A percentile compares a stretch with the other conserved stretches of the same genome.
These are phyloP conservation scores for Ensete ventricosum DNA, from an alignment of 176 grass and related monocot genomes.

Conservation along the genomic window DNA sequence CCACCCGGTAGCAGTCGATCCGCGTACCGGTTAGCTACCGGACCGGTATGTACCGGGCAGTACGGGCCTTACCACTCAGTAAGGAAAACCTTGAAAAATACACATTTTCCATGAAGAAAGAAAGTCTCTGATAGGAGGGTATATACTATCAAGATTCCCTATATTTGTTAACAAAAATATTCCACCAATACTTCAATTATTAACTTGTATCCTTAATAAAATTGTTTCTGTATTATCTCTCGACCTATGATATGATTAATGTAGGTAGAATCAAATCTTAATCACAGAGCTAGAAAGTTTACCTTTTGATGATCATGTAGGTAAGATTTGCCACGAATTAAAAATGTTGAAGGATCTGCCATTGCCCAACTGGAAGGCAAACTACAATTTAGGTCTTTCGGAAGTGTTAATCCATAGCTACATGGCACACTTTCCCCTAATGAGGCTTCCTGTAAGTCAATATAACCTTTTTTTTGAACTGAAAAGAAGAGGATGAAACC, in stretches of 20 bases:
- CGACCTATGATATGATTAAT: neutral
- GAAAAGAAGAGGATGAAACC: neutral
- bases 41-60: too few relatives aligned
- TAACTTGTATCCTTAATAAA: neutral
- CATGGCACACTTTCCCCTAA: neutral
- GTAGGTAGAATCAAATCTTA: neutral
- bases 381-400: slow-evolving; percentile 58
- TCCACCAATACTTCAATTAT: neutral
- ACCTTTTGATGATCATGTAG: slow-evolving; percentile 85
- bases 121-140: too few relatives aligned
- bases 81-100: too few relatives aligned
- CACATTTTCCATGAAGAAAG: neutral
- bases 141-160: neutral
- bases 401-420: slow-evolving; percentile 79
- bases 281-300: neutral
- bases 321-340: slow-evolving; percentile 89
- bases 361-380: slow-evolving; percentile 71
- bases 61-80: too few relatives aligned
- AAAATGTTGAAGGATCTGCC: slow-evolving; percentile 87
- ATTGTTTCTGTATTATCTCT: neutral
- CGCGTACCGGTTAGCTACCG: too few relatives aligned
- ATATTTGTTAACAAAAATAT: neutral
- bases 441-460: slow-evolving; percentile 9
- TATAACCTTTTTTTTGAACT: slow-evolving; percentile 17
- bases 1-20: too few relatives aligned